Percentiles rank a stretch among this genome's conserved stretches.
Conservation (phyloP, 169 alveolate genomes). For the Eimeria sp. region DNA sequence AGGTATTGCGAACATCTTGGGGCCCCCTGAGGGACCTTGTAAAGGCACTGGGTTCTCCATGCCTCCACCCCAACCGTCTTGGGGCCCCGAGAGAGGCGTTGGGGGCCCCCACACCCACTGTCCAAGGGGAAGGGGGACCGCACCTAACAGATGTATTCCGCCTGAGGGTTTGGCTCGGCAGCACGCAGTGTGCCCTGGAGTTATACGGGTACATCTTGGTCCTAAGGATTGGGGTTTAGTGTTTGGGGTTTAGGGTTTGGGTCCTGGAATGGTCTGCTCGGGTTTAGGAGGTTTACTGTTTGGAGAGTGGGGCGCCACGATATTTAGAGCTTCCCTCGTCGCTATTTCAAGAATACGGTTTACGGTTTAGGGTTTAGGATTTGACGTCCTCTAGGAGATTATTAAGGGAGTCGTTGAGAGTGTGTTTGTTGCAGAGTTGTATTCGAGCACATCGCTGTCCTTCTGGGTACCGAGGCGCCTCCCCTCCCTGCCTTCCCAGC, state of each 20-base stretch:
- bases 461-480: conserved; percentile 18
- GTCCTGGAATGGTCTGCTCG: neutral
- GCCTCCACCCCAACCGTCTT: neutral
- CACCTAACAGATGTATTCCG: neutral
- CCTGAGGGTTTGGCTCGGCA: conserved; percentile 36
- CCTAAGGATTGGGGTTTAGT: conserved; percentile 14
- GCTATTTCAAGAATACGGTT: neutral
- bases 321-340: neutral
- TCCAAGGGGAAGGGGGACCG: neutral
- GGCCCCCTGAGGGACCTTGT: neutral
- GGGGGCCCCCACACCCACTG: neutral
- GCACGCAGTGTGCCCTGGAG: neutral
- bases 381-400: neutral
- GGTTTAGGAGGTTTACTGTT: neutral
- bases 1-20: neutral
- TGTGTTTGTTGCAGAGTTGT: conserved; percentile 4
- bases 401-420: neutral
- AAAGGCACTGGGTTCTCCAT: neutral
- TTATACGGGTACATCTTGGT: neutral
- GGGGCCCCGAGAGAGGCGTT: neutral
- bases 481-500: neutral
- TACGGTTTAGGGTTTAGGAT: conserved; percentile 28
- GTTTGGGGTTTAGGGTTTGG: conserved; percentile 29
- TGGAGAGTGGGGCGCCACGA: neutral
- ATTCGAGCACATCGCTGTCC: conserved; percentile 10